Evolutionary conservation across 139 green algal species (phyloP).

Genomic region (Gonium pectorale): DNA sequence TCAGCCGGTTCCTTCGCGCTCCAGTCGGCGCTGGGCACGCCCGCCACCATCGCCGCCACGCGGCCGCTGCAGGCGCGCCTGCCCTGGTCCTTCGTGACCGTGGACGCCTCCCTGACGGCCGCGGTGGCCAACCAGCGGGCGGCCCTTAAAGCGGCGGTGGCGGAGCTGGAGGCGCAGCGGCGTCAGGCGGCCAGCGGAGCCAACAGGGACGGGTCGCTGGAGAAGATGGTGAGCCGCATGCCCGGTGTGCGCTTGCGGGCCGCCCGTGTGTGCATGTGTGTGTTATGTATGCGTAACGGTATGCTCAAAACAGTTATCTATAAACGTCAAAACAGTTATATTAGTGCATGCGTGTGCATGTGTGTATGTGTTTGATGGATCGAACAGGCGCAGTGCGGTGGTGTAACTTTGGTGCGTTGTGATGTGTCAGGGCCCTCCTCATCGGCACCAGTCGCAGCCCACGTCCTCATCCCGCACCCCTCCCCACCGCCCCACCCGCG

Average conservation of each 20-base stretch:
- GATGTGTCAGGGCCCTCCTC: too few relatives aligned
- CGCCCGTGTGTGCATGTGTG: too few relatives aligned
- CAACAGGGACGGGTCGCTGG: conserved; percentile 8
- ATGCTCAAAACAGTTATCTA: too few relatives aligned
- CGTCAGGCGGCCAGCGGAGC: not conserved
- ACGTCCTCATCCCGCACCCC: too few relatives aligned
- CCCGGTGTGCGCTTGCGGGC: not conserved
- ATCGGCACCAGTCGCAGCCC: too few relatives aligned
- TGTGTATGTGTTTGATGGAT: too few relatives aligned
- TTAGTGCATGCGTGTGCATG: too few relatives aligned
- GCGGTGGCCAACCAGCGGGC: not conserved
- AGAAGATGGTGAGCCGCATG: conserved; percentile 30
- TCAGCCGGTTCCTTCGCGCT: conserved; percentile 23
- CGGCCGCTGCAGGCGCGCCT: conserved; percentile 48
- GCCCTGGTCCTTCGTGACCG: conserved; percentile 24
- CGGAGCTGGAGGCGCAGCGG: conserved; percentile 28
- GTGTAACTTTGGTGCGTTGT: too few relatives aligned
- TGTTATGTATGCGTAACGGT: too few relatives aligned
- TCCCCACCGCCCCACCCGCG: not conserved
- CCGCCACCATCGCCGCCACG: conserved; percentile 35
- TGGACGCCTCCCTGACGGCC: not conserved
- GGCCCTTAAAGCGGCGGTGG: conserved; percentile 14
- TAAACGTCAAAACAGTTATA: too few relatives aligned
- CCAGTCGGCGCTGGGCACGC: conserved; percentile 25
- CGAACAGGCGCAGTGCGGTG: too few relatives aligned